phyloP scores from a whole-genome alignment of 1,284 basidiomycete species.

The Sporisorium iseilematis-ciliati region DNA sequence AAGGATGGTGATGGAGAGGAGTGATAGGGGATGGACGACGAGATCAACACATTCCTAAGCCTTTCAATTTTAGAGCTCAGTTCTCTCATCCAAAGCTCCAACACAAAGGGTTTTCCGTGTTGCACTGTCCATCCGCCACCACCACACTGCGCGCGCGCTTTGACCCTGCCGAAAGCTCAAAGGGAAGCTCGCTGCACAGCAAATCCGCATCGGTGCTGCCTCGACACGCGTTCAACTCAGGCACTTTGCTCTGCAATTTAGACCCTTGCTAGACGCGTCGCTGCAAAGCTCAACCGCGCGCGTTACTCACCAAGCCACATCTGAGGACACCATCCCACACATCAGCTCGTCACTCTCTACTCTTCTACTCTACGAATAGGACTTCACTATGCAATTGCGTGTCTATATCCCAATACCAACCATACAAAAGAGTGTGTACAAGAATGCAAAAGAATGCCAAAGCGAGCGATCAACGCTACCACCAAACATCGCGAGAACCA shows the following conservation, averaged over 20 bases:
- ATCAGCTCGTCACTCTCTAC: background rate
- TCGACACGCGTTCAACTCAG: conserved; percentile 1
- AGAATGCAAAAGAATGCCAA: background rate
- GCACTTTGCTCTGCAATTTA: conserved; percentile 5
- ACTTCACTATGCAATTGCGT: background rate
- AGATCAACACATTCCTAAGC: background rate
- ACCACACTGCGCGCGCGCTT: conserved; percentile 6
- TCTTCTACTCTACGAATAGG: no score
- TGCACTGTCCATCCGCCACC: background rate
- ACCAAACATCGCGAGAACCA: conserved; percentile 32
- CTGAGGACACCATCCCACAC: background rate
- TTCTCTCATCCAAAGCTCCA: background rate
- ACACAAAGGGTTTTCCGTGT: background rate
- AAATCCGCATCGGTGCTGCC: conserved; percentile 4
- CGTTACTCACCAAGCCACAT: background rate
- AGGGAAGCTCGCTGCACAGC: background rate
- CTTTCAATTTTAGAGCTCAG: conserved; percentile 31
- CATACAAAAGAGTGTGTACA: conserved; percentile 3
- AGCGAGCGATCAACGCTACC: conserved; percentile 10
- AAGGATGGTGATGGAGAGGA: background rate
- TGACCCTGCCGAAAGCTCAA: background rate
- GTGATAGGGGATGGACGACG: conserved; percentile 4
- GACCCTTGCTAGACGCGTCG: conserved; percentile 7
- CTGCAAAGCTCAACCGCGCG: background rate
- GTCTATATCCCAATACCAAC: background rate